These are phyloP conservation scores for Glebionis coronaria DNA, from an alignment of 129 eudicot species.

Conservation along the genomic window DNA sequence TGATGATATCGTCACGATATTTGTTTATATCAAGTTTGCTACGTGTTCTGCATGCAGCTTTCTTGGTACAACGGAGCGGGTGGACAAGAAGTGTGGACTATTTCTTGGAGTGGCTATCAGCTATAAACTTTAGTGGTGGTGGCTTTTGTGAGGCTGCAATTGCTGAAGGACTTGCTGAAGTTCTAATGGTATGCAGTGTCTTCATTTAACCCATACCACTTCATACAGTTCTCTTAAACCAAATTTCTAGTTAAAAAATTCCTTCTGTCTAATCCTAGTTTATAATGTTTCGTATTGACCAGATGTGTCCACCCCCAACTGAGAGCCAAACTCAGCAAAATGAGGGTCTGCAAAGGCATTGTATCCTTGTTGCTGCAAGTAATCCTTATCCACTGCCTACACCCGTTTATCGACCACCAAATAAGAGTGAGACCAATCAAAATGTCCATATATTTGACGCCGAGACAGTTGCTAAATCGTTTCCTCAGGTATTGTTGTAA, in stretches of 20 bases:
- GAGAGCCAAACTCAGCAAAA: conserved; percentile 12
- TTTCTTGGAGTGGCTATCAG: conserved; percentile 22
- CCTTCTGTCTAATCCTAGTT: neutral
- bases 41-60: conserved; percentile 8
- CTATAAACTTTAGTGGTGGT: conserved; percentile 19
- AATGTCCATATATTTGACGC: conserved; percentile 9
- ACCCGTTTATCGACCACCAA: conserved; percentile 19
- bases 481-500: conserved; percentile 26
- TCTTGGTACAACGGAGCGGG: conserved; percentile 21
- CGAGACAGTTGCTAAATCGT: conserved; percentile 22
- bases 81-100: conserved; percentile 23
- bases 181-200: conserved; percentile 8
- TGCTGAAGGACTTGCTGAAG: conserved; percentile 26
- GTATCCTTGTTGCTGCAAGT: conserved; percentile 36
- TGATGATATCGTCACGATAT: neutral
- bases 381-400: conserved; percentile 27
- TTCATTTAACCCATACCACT: neutral
- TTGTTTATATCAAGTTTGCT: neutral
- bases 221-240: neutral
- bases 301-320: conserved; percentile 17
- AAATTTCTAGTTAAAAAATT: neutral
- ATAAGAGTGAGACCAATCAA: conserved; percentile 2
- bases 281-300: neutral
- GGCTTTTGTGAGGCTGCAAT: conserved; percentile 21
- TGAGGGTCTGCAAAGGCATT: conserved; percentile 26